phyloP scores from a whole-genome alignment of 805 yeast species.

The Tetrapisispora phaffii region DNA sequence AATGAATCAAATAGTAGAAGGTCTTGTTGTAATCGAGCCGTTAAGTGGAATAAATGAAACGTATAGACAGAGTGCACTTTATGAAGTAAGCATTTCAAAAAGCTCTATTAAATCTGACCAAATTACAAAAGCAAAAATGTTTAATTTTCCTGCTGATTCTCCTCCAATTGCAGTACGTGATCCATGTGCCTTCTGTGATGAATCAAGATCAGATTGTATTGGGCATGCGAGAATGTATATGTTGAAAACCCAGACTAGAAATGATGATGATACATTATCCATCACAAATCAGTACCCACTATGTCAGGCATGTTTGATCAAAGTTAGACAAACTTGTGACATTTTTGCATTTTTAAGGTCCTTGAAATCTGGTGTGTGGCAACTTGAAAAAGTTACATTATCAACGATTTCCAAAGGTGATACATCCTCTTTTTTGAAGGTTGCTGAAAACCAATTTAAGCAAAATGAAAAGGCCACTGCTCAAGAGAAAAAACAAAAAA shows the following conservation, averaged over 20 bases:
- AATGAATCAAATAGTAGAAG: conserved; percentile 62
- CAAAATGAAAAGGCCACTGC: conserved; percentile 18
- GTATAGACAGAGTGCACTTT: not conserved
- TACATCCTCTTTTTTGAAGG: conserved; percentile 10
- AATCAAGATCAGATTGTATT: conserved; percentile 54
- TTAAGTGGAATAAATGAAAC: conserved; percentile 68
- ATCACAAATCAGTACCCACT: conserved; percentile 46
- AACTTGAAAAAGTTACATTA: conserved; percentile 35
- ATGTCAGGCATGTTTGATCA: conserved; percentile 72
- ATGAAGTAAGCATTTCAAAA: not conserved
- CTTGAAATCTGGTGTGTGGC: conserved; percentile 51
- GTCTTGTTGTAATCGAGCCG: conserved; percentile 77
- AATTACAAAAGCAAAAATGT: conserved; percentile 30
- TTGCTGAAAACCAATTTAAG: conserved; percentile 3
- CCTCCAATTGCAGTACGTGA: conserved; percentile 68
- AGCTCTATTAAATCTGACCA: not conserved
- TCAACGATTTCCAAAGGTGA: conserved; percentile 13
- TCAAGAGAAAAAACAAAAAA: conserved; percentile 14
- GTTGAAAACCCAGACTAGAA: conserved; percentile 39
- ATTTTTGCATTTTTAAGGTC: conserved; percentile 67
- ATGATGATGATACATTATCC: conserved; percentile 23
- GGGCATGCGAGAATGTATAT: conserved; percentile 72
- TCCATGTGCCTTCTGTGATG: conserved; percentile 82
- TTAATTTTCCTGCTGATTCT: conserved; percentile 36
- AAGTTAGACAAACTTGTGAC: conserved; percentile 75